phyloP scores from a whole-genome alignment of 2,329 filamentous ascomycete species.

The Aureobasidium sp. region DNA sequence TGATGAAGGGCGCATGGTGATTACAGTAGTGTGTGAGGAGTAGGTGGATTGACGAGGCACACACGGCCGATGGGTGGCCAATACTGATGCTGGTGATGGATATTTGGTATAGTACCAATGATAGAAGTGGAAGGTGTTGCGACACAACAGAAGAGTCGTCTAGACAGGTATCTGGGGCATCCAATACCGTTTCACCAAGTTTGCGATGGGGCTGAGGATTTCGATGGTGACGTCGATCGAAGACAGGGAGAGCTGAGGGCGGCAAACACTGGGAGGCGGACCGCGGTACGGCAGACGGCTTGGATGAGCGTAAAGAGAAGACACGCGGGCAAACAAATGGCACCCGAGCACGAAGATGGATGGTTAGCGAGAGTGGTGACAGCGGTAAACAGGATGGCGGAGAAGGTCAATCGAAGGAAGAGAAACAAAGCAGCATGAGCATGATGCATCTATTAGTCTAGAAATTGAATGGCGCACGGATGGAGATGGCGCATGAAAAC shows the following conservation, averaged over 20 bases:
- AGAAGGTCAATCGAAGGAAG: neutral
- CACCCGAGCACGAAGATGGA: neutral
- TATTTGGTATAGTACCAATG: neutral
- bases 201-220: neutral
- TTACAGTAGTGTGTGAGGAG: neutral
- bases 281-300: neutral
- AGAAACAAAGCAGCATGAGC: slow-evolving; percentile 3
- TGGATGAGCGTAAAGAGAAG: neutral
- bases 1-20: slow-evolving; percentile 19
- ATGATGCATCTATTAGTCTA: slow-evolving; percentile 1
- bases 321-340: neutral
- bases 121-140: neutral
- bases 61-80: neutral
- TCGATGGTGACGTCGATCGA: slow-evolving; percentile 10
- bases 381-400: neutral
- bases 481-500: neutral
- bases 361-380: neutral
- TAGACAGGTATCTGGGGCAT: neutral
- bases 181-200: neutral
- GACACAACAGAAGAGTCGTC: neutral
- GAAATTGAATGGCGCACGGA: neutral
- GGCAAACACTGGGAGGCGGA: neutral
- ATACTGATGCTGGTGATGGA: neutral
- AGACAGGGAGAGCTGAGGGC: slow-evolving; percentile 6
- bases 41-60: neutral